Percentiles rank a stretch among this genome's conserved stretches.
Conservation (phyloP, 257 asterid genomes). For the Solanum okadae region DNA sequence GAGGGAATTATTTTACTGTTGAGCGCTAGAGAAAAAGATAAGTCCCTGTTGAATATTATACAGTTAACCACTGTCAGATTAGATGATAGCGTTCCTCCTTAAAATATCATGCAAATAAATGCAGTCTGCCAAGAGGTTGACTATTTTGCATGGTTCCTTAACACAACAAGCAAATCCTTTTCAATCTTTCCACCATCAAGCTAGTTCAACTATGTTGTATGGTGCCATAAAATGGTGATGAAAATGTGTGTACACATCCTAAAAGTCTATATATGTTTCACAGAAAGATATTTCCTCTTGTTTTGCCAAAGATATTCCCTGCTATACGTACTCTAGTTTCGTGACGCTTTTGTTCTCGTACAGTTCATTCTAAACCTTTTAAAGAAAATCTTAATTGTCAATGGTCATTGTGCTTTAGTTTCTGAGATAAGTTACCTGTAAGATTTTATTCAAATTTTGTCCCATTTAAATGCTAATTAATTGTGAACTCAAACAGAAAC, state of each 20-base stretch:
- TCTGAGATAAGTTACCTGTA: neutral
- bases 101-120: neutral
- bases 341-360: neutral
- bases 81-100: neutral
- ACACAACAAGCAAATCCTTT: neutral
- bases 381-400: neutral
- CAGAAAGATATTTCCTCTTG: neutral
- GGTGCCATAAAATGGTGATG: neutral
- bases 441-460: neutral
- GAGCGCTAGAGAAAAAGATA: neutral
- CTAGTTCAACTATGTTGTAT: neutral
- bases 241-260: neutral
- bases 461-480: neutral
- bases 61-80: neutral
- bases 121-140: neutral
- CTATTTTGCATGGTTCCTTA: neutral
- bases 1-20: neutral
- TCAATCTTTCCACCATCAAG: neutral
- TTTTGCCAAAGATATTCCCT: neutral
- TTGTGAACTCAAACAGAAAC: slow-evolving; percentile 5
- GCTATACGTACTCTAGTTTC: neutral
- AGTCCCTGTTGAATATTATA: neutral
- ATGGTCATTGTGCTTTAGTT: neutral
- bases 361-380: neutral
- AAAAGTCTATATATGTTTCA: neutral